Conservation (phyloP, 2,329 filamentous ascomycete species). For the Fusarium sp. region DNA sequence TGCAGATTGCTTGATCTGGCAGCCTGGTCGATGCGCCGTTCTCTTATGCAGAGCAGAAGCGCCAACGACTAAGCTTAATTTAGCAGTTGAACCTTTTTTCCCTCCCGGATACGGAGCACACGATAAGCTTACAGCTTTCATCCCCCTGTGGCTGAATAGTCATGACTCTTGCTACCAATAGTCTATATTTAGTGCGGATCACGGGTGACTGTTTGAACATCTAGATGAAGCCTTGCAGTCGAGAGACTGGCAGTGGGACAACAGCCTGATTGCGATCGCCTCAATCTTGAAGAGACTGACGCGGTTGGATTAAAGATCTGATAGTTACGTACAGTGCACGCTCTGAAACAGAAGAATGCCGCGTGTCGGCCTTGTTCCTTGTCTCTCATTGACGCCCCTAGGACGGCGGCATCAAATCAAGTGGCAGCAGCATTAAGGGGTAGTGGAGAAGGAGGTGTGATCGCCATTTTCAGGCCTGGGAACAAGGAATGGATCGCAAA, state of each 20-base stretch:
- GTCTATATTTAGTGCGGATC: too few species aligned
- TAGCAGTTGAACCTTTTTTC: neutral
- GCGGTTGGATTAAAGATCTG: neutral
- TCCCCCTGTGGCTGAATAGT: neutral
- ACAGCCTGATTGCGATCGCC: slow-evolving; percentile 20
- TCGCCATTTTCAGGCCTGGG: slow-evolving; percentile 1
- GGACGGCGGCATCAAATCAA: slow-evolving; percentile 20
- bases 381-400: slow-evolving; percentile 11
- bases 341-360: slow-evolving; percentile 16
- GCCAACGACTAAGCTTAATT: slow-evolving; percentile 8
- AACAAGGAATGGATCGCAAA: slow-evolving; percentile 8
- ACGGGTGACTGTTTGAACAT: too few species aligned
- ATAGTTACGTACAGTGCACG: slow-evolving; percentile 4
- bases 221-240: too few species aligned
- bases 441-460: slow-evolving; percentile 19
- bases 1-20: too few species aligned
- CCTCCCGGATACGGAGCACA: too few species aligned
- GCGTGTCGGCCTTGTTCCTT: slow-evolving; percentile 22
- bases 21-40: neutral
- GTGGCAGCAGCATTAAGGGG: slow-evolving; percentile 27
- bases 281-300: neutral
- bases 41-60: slow-evolving; percentile 5
- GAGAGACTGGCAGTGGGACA: neutral
- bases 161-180: neutral
- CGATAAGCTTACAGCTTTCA: neutral